Conservation (phyloP, 495 filamentous ascomycete genomes). For the Penicillium salamii region DNA sequence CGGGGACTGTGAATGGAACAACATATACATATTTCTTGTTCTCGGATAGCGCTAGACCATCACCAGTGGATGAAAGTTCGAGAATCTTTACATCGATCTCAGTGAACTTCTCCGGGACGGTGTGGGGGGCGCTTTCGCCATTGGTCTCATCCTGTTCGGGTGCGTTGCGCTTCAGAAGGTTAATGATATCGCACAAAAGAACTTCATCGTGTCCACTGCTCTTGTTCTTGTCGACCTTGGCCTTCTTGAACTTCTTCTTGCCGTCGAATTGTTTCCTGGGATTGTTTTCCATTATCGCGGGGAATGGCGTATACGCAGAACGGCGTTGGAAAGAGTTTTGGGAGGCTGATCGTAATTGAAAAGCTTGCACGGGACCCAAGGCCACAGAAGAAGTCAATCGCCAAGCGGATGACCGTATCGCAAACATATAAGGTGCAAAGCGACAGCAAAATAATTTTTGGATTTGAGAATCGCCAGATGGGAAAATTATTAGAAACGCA, state of each 20-base stretch:
- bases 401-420: constrained; percentile 11
- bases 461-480: constrained; percentile 14
- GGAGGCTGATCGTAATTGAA: constrained; percentile 4
- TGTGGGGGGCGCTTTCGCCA: constrained; percentile 15
- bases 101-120: constrained; percentile 63
- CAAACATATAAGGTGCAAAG: constrained; percentile 21
- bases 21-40: constrained; percentile 74
- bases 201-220: constrained; percentile 61
- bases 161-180: constrained; percentile 55
- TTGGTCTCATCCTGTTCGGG: constrained; percentile 26
- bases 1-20: constrained; percentile 84
- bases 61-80: constrained; percentile 83
- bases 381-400: constrained; percentile 11
- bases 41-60: constrained; percentile 69
- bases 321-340: constrained; percentile 8
- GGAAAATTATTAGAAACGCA: constrained; percentile 32
- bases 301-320: constrained; percentile 17
- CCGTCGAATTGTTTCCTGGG: constrained; percentile 26
- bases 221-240: constrained; percentile 8
- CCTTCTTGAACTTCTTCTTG: constrained; percentile 54
- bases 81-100: constrained; percentile 77
- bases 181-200: constrained; percentile 65
- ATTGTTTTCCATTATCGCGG: constrained; percentile 30
- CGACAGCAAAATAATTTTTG: constrained; percentile 9
- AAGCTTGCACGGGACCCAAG: background rate